Evolutionary conservation across 129 eudicot genomes (phyloP).

Genomic region (Chrysanthemum makinoi): DNA sequence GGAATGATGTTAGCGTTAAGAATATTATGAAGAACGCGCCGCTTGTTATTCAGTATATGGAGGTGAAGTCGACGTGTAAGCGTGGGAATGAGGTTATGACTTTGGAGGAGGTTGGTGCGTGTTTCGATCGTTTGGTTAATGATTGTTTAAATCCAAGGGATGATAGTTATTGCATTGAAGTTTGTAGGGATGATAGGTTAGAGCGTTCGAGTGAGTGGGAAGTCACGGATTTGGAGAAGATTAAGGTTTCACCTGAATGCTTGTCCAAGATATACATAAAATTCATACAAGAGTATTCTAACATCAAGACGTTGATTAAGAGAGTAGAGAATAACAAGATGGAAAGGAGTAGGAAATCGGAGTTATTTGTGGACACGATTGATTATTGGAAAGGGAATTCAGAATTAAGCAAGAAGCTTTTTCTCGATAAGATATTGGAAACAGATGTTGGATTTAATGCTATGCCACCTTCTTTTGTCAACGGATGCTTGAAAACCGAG

Average conservation of each 20-base stretch:
- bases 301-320: conserved; percentile 23
- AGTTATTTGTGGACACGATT: conserved; percentile 21
- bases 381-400: conserved; percentile 78
- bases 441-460: conserved; percentile 65
- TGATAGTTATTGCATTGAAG: background rate
- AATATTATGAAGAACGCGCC: conserved; percentile 70
- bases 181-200: conserved; percentile 25
- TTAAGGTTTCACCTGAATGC: conserved; percentile 46
- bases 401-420: conserved; percentile 55
- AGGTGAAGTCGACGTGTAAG: conserved; percentile 60
- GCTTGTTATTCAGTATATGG: conserved; percentile 69
- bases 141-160: conserved; percentile 33
- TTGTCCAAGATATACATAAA: conserved; percentile 50
- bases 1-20: conserved; percentile 65
- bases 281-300: conserved; percentile 34
- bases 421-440: conserved; percentile 52
- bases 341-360: conserved; percentile 7
- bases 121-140: conserved; percentile 40
- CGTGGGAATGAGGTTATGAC: conserved; percentile 5
- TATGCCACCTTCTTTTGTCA: conserved; percentile 62
- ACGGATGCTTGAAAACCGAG: conserved; percentile 27
- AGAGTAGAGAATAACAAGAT: conserved; percentile 4
- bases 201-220: conserved; percentile 16
- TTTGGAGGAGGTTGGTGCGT: conserved; percentile 26
- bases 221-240: conserved; percentile 31